Percentiles rank a stretch among this genome's conserved stretches.
Conservation (phyloP, 225 moss, liverwort and hornwort genomes). For the Lunularia cruciata region DNA sequence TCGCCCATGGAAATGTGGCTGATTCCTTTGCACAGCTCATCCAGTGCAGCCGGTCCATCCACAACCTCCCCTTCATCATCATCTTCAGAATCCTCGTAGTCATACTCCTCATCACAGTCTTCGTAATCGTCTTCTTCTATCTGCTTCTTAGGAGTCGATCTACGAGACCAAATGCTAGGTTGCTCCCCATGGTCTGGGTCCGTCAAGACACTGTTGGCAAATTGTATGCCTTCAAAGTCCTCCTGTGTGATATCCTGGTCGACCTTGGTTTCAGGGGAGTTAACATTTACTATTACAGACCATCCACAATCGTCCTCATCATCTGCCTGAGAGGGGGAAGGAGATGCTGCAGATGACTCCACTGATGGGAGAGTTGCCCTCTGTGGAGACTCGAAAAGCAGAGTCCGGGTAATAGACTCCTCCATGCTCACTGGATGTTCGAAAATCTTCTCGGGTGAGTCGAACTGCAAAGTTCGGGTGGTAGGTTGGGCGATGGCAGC, state of each 20-base stretch:
- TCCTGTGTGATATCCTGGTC: conserved; percentile 10
- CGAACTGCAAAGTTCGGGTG: conserved; percentile 32
- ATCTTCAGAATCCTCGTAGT: conserved; percentile 29
- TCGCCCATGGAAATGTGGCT: conserved; percentile 50
- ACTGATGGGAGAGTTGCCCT: background rate
- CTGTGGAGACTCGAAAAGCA: conserved; percentile 31
- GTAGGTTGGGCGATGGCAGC: conserved; percentile 1
- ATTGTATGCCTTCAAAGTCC: conserved; percentile 18
- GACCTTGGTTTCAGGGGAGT: conserved; percentile 38
- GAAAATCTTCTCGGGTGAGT: conserved; percentile 26
- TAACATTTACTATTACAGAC: conserved; percentile 76
- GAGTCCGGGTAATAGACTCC: background rate
- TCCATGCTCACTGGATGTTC: background rate
- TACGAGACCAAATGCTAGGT: conserved; percentile 50
- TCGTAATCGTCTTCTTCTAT: conserved; percentile 32
- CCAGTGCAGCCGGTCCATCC: conserved; percentile 34
- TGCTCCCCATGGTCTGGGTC: conserved; percentile 15
- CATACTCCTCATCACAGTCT: conserved; percentile 32
- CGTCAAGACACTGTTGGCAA: conserved; percentile 25
- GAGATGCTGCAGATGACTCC: conserved; percentile 11
- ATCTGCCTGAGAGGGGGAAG: conserved; percentile 19
- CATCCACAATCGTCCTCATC: conserved; percentile 63
- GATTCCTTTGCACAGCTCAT: conserved; percentile 52
- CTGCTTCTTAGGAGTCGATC: conserved; percentile 36
- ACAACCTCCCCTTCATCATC: conserved; percentile 36